Evolutionary conservation across 768 basidiomycete genomes (phyloP).

Genomic region (Butyriboletus loyo): DNA sequence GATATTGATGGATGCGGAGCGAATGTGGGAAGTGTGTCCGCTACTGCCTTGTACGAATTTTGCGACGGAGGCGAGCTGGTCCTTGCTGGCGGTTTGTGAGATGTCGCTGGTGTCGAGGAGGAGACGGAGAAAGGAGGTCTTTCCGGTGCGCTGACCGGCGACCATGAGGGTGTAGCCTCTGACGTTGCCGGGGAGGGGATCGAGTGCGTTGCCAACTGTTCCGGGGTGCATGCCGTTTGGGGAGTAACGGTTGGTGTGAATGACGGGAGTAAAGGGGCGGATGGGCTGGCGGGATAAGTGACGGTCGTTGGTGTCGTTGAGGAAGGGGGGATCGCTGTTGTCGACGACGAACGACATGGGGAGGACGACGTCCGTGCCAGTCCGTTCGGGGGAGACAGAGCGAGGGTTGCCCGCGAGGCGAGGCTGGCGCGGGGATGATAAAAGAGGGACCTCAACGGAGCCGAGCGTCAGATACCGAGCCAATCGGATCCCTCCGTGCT

Average conservation of each 20-base stretch:
- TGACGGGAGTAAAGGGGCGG: slow-evolving; percentile 26
- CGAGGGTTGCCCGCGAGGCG: slow-evolving; percentile 55
- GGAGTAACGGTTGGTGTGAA: slow-evolving; percentile 23
- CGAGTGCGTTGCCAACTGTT: slow-evolving; percentile 26
- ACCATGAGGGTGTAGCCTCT: slow-evolving; percentile 69
- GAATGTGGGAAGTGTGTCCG: slow-evolving; percentile 69
- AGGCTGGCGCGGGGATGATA: slow-evolving; percentile 68
- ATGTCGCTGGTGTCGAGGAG: slow-evolving; percentile 78
- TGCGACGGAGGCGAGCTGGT: slow-evolving; percentile 77
- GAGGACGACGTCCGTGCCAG: slow-evolving; percentile 38
- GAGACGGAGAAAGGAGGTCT: slow-evolving; percentile 84
- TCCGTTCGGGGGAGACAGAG: slow-evolving; percentile 44
- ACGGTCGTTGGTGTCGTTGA: slow-evolving; percentile 43
- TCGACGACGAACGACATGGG: slow-evolving; percentile 56
- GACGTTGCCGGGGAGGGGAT: slow-evolving; percentile 25
- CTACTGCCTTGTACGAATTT: slow-evolving; percentile 77
- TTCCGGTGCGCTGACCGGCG: slow-evolving; percentile 79
- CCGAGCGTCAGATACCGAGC: slow-evolving; percentile 54
- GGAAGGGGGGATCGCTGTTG: slow-evolving; percentile 48
- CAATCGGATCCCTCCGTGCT: slow-evolving; percentile 51
- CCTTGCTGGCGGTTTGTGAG: slow-evolving; percentile 57
- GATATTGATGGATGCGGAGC: slow-evolving; percentile 70
- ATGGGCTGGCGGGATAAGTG: slow-evolving; percentile 20
- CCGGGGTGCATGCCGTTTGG: slow-evolving; percentile 30
- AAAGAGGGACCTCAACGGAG: slow-evolving; percentile 41